A percentile compares a stretch with the other conserved stretches of the same genome.
phyloP scores from a whole-genome alignment of 495 filamentous ascomycete genomes.

The Daldinia caldariorum region DNA sequence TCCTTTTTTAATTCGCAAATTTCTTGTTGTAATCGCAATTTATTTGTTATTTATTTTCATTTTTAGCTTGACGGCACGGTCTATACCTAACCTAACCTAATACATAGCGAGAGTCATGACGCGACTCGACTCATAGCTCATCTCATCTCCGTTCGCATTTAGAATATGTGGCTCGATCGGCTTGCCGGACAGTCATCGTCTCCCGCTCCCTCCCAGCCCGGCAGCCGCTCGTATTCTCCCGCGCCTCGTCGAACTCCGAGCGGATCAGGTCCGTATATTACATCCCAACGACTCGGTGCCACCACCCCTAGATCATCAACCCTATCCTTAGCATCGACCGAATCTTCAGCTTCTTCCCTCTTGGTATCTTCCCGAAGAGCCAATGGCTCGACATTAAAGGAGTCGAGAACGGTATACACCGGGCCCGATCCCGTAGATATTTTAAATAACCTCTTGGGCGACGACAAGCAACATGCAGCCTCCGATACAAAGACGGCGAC shows the following conservation, averaged over 20 bases:
- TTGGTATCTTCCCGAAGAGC: conserved; percentile 66
- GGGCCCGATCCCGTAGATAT: conserved; percentile 77
- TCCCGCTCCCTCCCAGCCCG: conserved; percentile 61
- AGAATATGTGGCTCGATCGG: conserved; percentile 87
- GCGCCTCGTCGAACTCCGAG: conserved; percentile 70
- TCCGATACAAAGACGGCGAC: conserved; percentile 20
- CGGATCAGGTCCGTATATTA: conserved; percentile 64
- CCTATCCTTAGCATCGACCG: conserved; percentile 73
- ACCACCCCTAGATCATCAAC: conserved; percentile 67
- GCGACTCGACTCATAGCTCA: conserved; percentile 28
- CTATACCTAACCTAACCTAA: conserved; percentile 4
- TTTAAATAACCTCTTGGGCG: conserved; percentile 75
- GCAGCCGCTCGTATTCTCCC: conserved; percentile 75
- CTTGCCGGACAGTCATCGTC: conserved; percentile 77
- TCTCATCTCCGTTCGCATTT: conserved; percentile 25
- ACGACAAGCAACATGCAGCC: conserved; percentile 45
- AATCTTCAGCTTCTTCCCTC: conserved; percentile 75
- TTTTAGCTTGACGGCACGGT: conserved; percentile 13
- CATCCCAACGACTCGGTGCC: conserved; percentile 66
- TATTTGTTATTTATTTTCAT: background rate
- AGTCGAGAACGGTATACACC: conserved; percentile 62
- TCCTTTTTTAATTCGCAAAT: background rate
- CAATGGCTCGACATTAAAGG: conserved; percentile 73
- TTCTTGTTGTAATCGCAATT: background rate
- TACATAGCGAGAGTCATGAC: conserved; percentile 29